A percentile compares a stretch with the other conserved stretches of the same genome.
Conservation (phyloP, 78 protist species). For the Planoprotostelium fungivorum region DNA sequence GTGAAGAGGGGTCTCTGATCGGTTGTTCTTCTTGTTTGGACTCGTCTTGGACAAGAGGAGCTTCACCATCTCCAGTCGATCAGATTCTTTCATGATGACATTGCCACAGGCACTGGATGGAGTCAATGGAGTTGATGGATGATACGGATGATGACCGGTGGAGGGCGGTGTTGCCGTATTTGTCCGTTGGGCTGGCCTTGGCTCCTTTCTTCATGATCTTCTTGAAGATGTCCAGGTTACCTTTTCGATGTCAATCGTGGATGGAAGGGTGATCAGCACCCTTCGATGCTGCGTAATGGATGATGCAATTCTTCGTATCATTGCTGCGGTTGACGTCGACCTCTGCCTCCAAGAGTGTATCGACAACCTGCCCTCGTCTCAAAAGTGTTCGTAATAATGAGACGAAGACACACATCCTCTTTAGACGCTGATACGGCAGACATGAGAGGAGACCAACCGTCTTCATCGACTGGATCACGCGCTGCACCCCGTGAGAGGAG, state of each 20-base stretch:
- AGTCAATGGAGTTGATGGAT: not conserved
- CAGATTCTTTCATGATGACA: not conserved
- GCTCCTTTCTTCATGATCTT: not conserved
- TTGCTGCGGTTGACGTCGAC: not conserved
- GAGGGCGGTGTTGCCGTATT: not conserved
- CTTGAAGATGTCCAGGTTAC: not conserved
- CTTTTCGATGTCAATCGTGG: not conserved
- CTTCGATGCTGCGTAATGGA: not conserved
- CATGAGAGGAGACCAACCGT: conserved; percentile 5
- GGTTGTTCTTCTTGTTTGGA: not conserved
- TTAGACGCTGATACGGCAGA: not conserved
- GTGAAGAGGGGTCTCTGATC: not conserved
- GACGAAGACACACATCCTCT: not conserved
- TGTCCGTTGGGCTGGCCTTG: not conserved
- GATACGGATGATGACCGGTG: not conserved
- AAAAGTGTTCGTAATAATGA: no score
- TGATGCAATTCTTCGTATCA: not conserved
- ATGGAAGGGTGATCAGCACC: not conserved
- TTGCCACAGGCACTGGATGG: not conserved
- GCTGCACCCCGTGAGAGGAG: not conserved
- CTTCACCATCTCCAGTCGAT: not conserved
- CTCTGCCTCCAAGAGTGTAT: not conserved
- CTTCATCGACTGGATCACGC: not conserved
- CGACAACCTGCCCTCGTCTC: not conserved
- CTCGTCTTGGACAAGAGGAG: not conserved